A percentile compares a stretch with the other conserved stretches of the same genome.
These are phyloP conservation scores for Rubia peregrina DNA, from an alignment of 305 asterid species.

Conservation along the genomic window DNA sequence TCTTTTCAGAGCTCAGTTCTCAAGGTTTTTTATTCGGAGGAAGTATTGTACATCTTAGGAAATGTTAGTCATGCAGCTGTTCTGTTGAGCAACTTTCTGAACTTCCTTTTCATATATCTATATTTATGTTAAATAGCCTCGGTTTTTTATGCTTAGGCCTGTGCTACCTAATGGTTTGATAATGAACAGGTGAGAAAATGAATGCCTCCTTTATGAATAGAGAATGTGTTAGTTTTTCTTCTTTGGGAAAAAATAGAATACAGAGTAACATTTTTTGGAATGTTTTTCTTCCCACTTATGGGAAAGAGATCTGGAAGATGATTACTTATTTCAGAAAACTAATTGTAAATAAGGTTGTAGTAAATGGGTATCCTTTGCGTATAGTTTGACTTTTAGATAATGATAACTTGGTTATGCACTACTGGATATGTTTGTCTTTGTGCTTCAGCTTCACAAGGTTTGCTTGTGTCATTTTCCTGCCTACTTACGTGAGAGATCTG, in stretches of 20 bases:
- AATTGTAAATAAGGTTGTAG: not conserved
- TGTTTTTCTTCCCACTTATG: not conserved
- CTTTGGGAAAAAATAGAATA: not conserved
- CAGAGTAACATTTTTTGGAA: not conserved
- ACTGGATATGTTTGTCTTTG: not conserved
- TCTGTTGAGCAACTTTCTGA: not conserved
- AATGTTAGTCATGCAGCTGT: not conserved
- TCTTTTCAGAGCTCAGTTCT: not conserved
- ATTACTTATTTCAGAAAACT: not conserved
- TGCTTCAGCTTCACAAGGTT: not conserved
- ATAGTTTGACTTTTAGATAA: not conserved
- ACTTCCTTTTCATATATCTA: not conserved
- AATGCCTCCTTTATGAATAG: not conserved
- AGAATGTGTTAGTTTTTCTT: not conserved
- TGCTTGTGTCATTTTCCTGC: not conserved
- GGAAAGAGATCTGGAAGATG: not conserved
- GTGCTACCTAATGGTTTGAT: not conserved
- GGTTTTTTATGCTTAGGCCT: not conserved
- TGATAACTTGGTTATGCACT: constrained; percentile 1
- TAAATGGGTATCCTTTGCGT: not conserved
- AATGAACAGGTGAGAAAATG: not conserved
- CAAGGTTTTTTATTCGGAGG: not conserved
- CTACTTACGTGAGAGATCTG: too few species aligned
- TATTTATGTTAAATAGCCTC: not conserved
- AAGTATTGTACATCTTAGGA: not conserved